Evolutionary conservation across 2,329 filamentous ascomycete genomes (phyloP), one percentile per base, ranked within the genome.

Genomic region (Penicillium sp.): DNA sequence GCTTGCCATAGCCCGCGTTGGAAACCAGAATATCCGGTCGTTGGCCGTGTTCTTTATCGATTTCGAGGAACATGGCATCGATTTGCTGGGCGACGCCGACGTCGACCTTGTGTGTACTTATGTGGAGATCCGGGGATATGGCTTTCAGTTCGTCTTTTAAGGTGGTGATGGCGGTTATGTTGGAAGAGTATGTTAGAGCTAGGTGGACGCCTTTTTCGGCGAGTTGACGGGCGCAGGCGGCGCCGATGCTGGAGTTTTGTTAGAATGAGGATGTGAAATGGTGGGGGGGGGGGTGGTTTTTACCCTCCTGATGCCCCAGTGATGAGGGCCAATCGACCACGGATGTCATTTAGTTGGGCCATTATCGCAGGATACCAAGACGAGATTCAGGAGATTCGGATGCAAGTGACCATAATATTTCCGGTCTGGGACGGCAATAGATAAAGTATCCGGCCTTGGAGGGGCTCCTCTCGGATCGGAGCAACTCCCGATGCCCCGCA

Each of bases 1-100:
- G 81, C 70, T 87, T 87, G 46, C 88, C 88, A 66, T 88, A 83
- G 0, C 88, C 88, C 1, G 89, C 89, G 69, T 91, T 91, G 9
- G 84, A 85, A 29, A 91, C 74, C 3, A 91, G 77, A 23, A 91
- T 89, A 68, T 90, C 86, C 0, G 86, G 86, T 2, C 80, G 79
- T 60, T 84, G 79, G 11, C 78, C 79, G 70, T 90, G 86, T 55
- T 83, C 70, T 0, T 75, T 69, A 52, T 81, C 75, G 48, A 90
- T 84, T 59, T 87, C 82, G 15, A 78, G 67, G 60, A 87, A 88
- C 66, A 90, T 80, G 4, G 73, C 70, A 47, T 82, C 74, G 35
- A 89, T 84, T 51, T 85, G 83, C 7, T 82, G 80, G 5, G 83
- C 79, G 7, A 81, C 81, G 17, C 80, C 81, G 62, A 89, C 83